Percentiles rank a stretch among this genome's conserved stretches.
Conservation (phyloP, 208 protist genomes). For the Crithidia thermophila region DNA sequence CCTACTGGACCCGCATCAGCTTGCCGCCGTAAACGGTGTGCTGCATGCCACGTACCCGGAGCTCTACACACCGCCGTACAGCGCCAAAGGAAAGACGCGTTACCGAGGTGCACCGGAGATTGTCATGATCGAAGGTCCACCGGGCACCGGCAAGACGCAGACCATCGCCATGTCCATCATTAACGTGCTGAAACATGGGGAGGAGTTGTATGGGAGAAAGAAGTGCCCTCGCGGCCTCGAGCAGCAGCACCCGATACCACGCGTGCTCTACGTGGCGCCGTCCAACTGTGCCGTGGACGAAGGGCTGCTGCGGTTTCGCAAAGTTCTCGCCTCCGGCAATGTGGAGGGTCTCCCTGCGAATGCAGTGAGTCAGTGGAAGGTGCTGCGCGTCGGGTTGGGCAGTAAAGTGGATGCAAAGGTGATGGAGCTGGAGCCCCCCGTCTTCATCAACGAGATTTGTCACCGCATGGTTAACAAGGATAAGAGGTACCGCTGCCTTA, state of each 20-base stretch:
- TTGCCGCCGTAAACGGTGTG: slow-evolving; percentile 44
- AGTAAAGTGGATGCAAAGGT: slow-evolving; percentile 49
- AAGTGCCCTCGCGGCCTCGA: no score
- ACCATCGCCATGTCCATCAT: slow-evolving; percentile 60
- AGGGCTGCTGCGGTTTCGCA: slow-evolving; percentile 47
- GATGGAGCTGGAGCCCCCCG: slow-evolving; percentile 29
- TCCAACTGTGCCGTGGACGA: slow-evolving; percentile 87
- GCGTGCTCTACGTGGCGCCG: slow-evolving; percentile 66
- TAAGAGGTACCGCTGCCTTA: no score
- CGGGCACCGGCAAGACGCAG: slow-evolving; percentile 89
- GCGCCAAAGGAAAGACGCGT: no score
- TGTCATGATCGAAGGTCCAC: slow-evolving; percentile 78
- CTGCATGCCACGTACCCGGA: slow-evolving; percentile 44
- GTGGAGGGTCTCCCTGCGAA: background rate
- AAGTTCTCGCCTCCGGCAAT: background rate
- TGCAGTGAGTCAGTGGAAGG: background rate
- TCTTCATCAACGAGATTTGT: slow-evolving; percentile 65
- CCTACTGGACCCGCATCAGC: slow-evolving; percentile 61
- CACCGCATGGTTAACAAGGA: no score
- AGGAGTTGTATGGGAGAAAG: no score
- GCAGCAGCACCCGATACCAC: background rate
- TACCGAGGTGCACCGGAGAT: slow-evolving; percentile 35
- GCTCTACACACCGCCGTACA: no score
- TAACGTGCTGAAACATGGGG: slow-evolving; percentile 58
- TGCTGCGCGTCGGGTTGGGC: slow-evolving; percentile 65